Conservation (phyloP, 2,329 filamentous ascomycete genomes). For the Botrytis aclada region DNA sequence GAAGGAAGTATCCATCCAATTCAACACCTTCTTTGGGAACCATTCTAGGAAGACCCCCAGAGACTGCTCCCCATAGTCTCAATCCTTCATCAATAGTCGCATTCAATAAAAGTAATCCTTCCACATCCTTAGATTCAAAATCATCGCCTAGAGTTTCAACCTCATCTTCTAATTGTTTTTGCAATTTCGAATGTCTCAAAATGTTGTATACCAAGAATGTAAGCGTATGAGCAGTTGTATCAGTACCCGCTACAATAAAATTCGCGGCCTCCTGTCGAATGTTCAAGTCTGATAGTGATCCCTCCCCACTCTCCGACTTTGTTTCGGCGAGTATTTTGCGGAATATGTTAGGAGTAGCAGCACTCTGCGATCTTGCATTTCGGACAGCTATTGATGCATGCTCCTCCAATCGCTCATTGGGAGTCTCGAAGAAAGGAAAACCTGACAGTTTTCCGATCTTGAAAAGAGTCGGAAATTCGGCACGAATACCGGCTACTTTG, state of each 20-base stretch:
- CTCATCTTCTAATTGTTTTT: not conserved
- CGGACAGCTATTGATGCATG: not conserved
- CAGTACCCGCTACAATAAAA: constrained; percentile 16
- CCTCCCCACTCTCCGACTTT: not conserved
- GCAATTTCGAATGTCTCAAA: not conserved
- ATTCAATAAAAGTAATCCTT: constrained; percentile 35
- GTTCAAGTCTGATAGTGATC: not conserved
- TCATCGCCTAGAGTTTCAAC: not conserved
- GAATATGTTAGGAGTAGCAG: not conserved
- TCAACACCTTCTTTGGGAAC: constrained; percentile 34
- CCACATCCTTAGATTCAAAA: constrained; percentile 20
- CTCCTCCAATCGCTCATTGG: rapidly evolving
- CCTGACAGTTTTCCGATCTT: not conserved
- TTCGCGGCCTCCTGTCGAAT: not conserved
- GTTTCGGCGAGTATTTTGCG: not conserved
- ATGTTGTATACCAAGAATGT: constrained; percentile 15
- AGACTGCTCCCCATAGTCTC: constrained; percentile 38
- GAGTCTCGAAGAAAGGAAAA: not conserved
- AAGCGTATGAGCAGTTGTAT: constrained; percentile 16
- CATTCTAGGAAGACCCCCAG: constrained; percentile 35
- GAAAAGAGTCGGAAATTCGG: not conserved
- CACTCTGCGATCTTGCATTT: constrained; percentile 32
- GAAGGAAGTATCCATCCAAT: constrained; percentile 38
- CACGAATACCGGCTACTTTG: not conserved
- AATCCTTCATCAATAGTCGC: constrained; percentile 40